Conservation (phyloP, 108 stramenopile species). For the Heterococcus sp. region DNA sequence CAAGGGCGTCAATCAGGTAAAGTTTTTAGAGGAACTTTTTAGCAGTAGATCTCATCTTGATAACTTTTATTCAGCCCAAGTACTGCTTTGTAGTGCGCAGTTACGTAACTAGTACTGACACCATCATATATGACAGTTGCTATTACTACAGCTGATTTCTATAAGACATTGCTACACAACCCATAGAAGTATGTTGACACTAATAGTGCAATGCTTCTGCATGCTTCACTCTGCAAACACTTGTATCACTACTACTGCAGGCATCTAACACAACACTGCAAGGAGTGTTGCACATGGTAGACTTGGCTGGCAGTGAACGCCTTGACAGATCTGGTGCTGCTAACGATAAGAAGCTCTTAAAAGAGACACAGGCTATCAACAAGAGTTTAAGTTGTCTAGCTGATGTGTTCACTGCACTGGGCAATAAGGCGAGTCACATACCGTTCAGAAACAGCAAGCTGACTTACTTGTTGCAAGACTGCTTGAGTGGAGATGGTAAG, state of each 20-base stretch:
- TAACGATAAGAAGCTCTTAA: conserved; percentile 72
- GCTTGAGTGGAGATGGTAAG: conserved; percentile 85
- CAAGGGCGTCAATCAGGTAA: conserved; percentile 15
- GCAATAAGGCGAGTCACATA: conserved; percentile 78
- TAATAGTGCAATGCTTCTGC: too few species aligned
- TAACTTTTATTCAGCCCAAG: too few species aligned
- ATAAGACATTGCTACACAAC: too few species aligned
- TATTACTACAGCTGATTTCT: too few species aligned
- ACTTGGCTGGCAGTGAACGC: conserved; percentile 95
- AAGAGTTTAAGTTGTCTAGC: conserved; percentile 94
- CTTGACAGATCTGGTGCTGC: conserved; percentile 86
- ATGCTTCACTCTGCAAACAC: too few species aligned
- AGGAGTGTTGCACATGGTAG: conserved; percentile 93
- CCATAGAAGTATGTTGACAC: too few species aligned
- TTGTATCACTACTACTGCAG: too few species aligned
- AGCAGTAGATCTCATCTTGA: too few species aligned
- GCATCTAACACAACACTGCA: conserved; percentile 1
- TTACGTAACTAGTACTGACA: too few species aligned
- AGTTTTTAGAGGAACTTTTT: too few species aligned
- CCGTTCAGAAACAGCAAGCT: conserved; percentile 92
- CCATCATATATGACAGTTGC: too few species aligned
- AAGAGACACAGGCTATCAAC: conserved; percentile 96
- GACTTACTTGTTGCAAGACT: conserved; percentile 74
- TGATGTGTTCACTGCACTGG: conserved; percentile 90
- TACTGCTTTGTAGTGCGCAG: too few species aligned